These are phyloP conservation scores for Murraya koenigii DNA, from an alignment of 345 rosid genomes.

Conservation along the genomic window DNA sequence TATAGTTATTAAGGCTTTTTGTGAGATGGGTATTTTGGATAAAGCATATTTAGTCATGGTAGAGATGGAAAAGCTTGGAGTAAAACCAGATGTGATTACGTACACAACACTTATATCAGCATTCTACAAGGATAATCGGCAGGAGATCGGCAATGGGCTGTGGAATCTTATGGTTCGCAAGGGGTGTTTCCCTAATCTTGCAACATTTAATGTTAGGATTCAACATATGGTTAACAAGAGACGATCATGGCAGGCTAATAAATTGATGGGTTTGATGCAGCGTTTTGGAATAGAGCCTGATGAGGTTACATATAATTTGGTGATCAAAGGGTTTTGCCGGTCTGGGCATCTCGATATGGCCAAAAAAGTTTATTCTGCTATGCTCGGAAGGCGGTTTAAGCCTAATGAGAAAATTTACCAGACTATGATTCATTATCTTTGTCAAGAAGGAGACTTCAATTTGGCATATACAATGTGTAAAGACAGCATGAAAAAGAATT, in stretches of 20 bases:
- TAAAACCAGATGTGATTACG: constrained; percentile 68
- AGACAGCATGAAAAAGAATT: constrained; percentile 61
- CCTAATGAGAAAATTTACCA: constrained; percentile 71
- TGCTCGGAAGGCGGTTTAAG: constrained; percentile 44
- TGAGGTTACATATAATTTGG: constrained; percentile 70
- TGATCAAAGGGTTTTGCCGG: constrained; percentile 68
- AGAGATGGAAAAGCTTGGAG: constrained; percentile 55
- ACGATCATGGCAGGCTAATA: constrained; percentile 71
- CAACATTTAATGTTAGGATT: constrained; percentile 75
- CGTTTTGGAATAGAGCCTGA: constrained; percentile 54
- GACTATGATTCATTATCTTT: constrained; percentile 79
- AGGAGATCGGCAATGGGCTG: constrained; percentile 62
- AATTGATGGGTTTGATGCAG: constrained; percentile 58
- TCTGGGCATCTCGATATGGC: constrained; percentile 81
- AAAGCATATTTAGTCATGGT: constrained; percentile 51
- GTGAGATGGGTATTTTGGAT: constrained; percentile 57
- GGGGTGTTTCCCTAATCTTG: constrained; percentile 70
- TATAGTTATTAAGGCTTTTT: constrained; percentile 53
- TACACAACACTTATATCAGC: constrained; percentile 74
- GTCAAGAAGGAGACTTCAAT: constrained; percentile 55
- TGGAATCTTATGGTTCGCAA: constrained; percentile 82
- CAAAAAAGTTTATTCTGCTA: constrained; percentile 60
- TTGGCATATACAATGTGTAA: constrained; percentile 70
- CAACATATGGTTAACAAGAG: constrained; percentile 61
- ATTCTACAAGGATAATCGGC: constrained; percentile 48